Conservation (phyloP, 176 grass and related monocot genomes). For the Neostapfia colusana region DNA sequence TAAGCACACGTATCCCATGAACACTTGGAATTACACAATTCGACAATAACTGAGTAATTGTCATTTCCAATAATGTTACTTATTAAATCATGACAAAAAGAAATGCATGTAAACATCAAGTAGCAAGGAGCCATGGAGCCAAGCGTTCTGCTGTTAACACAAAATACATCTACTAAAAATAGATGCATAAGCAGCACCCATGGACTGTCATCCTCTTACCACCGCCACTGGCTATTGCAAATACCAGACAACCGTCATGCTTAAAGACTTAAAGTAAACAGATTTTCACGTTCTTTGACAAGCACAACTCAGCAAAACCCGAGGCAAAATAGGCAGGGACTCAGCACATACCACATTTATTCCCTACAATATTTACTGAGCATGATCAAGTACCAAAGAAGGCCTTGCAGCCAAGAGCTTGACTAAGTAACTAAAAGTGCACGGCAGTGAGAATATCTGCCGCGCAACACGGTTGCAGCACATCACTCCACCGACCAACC, state of each 20-base stretch:
- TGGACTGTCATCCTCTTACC: constrained; percentile 5
- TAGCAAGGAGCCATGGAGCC: not conserved
- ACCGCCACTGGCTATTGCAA: not conserved
- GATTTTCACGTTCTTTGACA: not conserved
- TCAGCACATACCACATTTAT: not conserved
- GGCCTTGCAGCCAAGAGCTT: not conserved
- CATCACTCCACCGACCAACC: not conserved
- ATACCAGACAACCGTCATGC: not conserved
- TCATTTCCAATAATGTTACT: not conserved
- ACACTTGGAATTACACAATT: not conserved
- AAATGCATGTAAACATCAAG: not conserved
- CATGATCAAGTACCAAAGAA: not conserved
- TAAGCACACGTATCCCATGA: not conserved
- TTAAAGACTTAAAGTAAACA: not conserved
- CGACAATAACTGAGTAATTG: not conserved
- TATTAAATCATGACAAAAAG: not conserved
- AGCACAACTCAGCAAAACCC: not conserved
- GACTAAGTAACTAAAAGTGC: not conserved
- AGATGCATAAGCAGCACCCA: not conserved
- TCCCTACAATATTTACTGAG: not conserved
- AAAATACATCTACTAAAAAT: constrained; percentile 37
- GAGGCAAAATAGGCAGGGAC: not conserved
- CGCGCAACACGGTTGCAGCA: not conserved
- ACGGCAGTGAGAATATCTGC: not conserved
- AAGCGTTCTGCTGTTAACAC: not conserved